Conservation (phyloP, 257 asterid species). For the Solanum raphanifolium region DNA sequence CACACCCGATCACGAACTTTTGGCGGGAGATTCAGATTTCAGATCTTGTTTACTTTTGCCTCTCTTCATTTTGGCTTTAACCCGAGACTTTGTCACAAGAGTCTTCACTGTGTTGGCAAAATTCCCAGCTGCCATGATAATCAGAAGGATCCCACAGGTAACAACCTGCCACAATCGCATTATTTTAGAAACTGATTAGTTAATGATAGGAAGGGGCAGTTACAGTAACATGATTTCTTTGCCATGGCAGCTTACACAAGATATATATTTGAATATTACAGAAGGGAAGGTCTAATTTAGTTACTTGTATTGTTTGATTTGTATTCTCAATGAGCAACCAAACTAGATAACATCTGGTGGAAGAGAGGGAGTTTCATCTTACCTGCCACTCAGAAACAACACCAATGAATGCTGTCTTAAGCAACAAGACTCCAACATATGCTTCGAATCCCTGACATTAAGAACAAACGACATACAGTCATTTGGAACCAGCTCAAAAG, state of each 20-base stretch:
- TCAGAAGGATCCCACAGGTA: conserved; percentile 81
- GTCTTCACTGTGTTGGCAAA: conserved; percentile 87
- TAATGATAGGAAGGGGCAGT: neutral
- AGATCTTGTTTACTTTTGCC: conserved; percentile 68
- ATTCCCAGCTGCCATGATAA: conserved; percentile 91
- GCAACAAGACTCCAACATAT: conserved; percentile 77
- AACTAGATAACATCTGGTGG: neutral
- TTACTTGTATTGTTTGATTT: neutral
- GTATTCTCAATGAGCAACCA: neutral
- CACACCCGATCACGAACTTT: conserved; percentile 17
- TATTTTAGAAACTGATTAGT: neutral
- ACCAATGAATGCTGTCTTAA: conserved; percentile 68
- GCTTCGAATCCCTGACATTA: conserved; percentile 78
- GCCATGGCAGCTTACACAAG: neutral
- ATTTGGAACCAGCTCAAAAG: neutral
- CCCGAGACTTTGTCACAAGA: conserved; percentile 67
- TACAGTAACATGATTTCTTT: neutral
- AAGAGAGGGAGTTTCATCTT: neutral
- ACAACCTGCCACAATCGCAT: conserved; percentile 45
- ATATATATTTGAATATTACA: neutral
- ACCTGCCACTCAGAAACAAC: conserved; percentile 91
- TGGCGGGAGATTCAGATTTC: conserved; percentile 32
- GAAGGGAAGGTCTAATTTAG: neutral
- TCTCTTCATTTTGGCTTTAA: conserved; percentile 75
- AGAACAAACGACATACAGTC: neutral